Percentiles rank a stretch among this genome's conserved stretches.
Evolutionary conservation across 179 eudicot species (phyloP).

Genomic region (Carnegiea gigantea): DNA sequence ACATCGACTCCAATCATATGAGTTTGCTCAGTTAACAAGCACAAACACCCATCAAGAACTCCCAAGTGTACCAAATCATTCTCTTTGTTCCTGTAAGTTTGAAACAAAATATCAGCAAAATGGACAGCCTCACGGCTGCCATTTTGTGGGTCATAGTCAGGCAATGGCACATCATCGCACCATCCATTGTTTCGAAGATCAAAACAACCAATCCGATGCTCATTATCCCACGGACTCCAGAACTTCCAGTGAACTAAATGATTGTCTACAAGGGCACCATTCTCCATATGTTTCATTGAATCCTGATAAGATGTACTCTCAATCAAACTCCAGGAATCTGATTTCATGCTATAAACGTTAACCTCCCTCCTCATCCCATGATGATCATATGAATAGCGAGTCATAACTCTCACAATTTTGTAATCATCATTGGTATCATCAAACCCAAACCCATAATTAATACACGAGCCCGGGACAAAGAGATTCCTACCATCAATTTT

Average conservation of each 20-base stretch:
- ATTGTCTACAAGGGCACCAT: background rate
- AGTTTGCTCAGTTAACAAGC: too few species aligned
- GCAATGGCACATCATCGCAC: background rate
- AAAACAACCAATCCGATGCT: background rate
- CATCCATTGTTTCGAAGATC: background rate
- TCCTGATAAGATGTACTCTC: background rate
- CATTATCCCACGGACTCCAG: background rate
- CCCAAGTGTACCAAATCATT: background rate
- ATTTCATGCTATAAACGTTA: background rate
- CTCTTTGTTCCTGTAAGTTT: too few species aligned
- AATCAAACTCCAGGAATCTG: background rate
- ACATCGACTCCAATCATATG: too few species aligned
- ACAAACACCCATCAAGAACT: too few species aligned
- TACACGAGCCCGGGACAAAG: background rate
- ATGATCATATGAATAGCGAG: background rate
- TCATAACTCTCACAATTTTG: background rate
- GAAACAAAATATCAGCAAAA: too few species aligned
- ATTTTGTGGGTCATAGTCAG: background rate
- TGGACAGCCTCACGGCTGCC: too few species aligned
- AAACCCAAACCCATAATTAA: background rate
- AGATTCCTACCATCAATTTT: background rate
- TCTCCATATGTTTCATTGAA: background rate
- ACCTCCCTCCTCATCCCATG: background rate
- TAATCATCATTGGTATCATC: background rate
- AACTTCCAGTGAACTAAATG: constrained; percentile 2